Percentiles rank a stretch among this genome's conserved stretches.
phyloP scores from a whole-genome alignment of 257 asterid species.

The Nicotiana knightiana region DNA sequence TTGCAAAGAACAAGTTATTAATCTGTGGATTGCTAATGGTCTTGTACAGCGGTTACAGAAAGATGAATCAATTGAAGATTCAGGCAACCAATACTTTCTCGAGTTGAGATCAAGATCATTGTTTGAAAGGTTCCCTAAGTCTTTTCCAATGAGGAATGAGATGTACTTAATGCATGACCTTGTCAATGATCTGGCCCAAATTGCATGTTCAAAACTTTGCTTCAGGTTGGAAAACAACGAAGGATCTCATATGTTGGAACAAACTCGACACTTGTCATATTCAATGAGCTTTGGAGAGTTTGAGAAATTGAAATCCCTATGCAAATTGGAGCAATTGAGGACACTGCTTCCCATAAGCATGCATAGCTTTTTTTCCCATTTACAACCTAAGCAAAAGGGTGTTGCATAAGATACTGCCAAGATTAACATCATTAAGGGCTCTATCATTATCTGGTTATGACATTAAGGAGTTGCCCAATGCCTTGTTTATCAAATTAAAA shows the following conservation, averaged over 20 bases:
- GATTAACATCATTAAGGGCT: neutral
- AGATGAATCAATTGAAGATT: too few species aligned
- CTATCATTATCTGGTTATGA: neutral
- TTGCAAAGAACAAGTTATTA: neutral
- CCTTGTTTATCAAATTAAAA: constrained; percentile 2
- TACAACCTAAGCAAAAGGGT: neutral
- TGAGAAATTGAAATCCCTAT: neutral
- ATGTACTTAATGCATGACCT: constrained; percentile 9
- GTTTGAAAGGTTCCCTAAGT: neutral
- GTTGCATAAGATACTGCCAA: neutral
- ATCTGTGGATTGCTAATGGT: constrained; percentile 12
- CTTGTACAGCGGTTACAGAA: neutral
- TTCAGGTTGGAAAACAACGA: neutral
- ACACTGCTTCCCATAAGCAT: neutral
- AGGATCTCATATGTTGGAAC: neutral
- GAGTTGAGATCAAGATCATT: constrained; percentile 5
- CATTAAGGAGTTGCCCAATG: neutral
- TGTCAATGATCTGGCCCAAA: constrained; percentile 7
- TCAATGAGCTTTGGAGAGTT: neutral
- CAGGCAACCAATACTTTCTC: neutral
- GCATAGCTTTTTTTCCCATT: too few species aligned
- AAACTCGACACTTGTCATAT: neutral
- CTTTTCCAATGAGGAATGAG: neutral
- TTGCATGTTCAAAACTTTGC: neutral
- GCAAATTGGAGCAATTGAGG: neutral